Evolutionary conservation across 208 protist genomes (phyloP), one percentile per base, ranked within the genome.

Genomic region (Leishmania major): DNA sequence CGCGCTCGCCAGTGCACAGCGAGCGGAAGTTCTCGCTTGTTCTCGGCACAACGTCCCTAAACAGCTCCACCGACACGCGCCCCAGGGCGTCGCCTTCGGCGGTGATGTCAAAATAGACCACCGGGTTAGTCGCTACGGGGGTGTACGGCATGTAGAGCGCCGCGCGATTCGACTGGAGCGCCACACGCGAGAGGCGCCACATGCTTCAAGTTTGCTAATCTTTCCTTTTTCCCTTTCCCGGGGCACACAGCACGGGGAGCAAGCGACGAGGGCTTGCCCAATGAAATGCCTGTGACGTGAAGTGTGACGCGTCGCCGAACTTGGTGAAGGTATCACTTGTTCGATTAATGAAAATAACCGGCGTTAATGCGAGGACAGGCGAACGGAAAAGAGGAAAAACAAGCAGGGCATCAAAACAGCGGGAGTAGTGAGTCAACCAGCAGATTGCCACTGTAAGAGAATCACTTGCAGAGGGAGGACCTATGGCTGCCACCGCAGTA

Each of bases 1-100:
- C 91, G 64, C 95, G 88, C 82, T 99, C 97, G 55, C 98, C 97
- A 0, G 97, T 99, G 88, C 95, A 98, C 15, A 99, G 88, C 40
- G 91, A 96, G 66, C 96, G 90, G 76, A 99, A 99, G 87, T 99
- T 99, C 83, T 99, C 96, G 11, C 85, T 89, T 25, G 97, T 99
- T 80, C 97, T 95, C 25, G 98, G 98, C 11, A 97, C 92, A 31
- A 88, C 86, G 75, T 99, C 94, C 45, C 90, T 81, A 87, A 98
- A 99, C 13, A 99, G 91, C 80, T 98, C 98, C 15, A 99, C 87
- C 40, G 89, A 91, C 43, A 99, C 89, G 6, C 93, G 86, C 2
- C 95, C 95, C 1, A 95, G 76, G 5, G 80, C 84, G 73, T 96
- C 93, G 17, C 91, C 93, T 77, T 97, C 93, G 15, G 95, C 90